Conservation (phyloP, 1,139 yeast genomes). For the Saccharomyces hybrid region DNA sequence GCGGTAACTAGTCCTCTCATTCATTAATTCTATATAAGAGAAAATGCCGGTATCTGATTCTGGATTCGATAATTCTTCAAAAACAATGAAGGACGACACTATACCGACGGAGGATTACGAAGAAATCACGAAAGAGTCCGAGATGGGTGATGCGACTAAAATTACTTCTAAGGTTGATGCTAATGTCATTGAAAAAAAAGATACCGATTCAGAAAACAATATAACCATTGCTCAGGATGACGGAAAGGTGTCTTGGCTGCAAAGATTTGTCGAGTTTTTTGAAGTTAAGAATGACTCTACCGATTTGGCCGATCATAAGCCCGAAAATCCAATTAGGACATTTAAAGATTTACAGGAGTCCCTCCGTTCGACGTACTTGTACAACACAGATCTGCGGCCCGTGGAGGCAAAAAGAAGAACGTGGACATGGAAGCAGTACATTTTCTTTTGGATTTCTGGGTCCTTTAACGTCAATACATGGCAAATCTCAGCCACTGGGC, state of each 20-base stretch:
- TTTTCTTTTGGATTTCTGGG: slow-evolving; percentile 78
- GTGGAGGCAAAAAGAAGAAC: slow-evolving; percentile 53
- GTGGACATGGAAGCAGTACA: slow-evolving; percentile 76
- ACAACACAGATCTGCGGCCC: slow-evolving; percentile 67
- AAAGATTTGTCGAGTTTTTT: slow-evolving; percentile 7
- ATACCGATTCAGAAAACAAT: not conserved
- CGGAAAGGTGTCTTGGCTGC: slow-evolving; percentile 1
- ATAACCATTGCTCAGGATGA: not conserved
- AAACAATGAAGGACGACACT: not conserved
- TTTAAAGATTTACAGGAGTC: slow-evolving; percentile 2
- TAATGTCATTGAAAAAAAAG: not conserved
- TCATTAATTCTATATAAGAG: not conserved
- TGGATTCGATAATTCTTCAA: not conserved
- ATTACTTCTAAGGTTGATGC: not conserved
- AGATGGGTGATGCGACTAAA: not conserved
- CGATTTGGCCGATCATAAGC: slow-evolving; percentile 5
- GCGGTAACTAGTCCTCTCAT: not conserved
- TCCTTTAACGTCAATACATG: slow-evolving; percentile 82
- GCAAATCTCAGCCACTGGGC: slow-evolving; percentile 85
- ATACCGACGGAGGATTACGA: not conserved
- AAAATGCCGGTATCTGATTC: not conserved
- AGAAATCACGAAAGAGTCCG: not conserved
- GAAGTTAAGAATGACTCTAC: slow-evolving; percentile 11
- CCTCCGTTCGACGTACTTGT: slow-evolving; percentile 46
- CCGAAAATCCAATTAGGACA: not conserved